Percentiles rank a stretch among this genome's conserved stretches.
Conservation (phyloP, 345 rosid genomes). For the Limnanthes douglasii region DNA sequence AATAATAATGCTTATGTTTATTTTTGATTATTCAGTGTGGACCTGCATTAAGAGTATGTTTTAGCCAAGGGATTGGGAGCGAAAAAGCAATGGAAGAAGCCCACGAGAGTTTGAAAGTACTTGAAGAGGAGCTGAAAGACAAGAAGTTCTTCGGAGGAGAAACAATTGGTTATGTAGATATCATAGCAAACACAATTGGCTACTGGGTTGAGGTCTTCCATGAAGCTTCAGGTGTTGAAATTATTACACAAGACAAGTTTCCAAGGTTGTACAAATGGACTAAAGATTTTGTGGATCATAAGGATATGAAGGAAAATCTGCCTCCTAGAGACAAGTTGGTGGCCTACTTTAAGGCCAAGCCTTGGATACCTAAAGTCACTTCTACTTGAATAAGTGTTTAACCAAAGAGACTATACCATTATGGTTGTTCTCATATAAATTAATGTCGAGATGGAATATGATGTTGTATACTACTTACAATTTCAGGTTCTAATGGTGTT, state of each 20-base stretch:
- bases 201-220: constrained; percentile 22
- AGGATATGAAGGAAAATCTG: constrained; percentile 20
- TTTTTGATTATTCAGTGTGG: too few species aligned
- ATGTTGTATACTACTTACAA: too few species aligned
- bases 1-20: too few species aligned
- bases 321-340: constrained; percentile 26
- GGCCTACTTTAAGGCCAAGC: constrained; percentile 9
- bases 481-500: too few species aligned
- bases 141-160: constrained; percentile 55
- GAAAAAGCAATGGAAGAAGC: constrained; percentile 27
- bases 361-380: too few species aligned
- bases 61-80: constrained; percentile 14
- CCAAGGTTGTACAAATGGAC: constrained; percentile 28
- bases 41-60: constrained; percentile 13
- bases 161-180: constrained; percentile 39
- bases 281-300: constrained; percentile 12
- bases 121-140: constrained; percentile 36
- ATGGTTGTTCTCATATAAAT: too few species aligned
- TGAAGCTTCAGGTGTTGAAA: constrained; percentile 21
- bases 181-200: constrained; percentile 22
- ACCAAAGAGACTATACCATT: too few species aligned
- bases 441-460: too few species aligned
- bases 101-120: constrained; percentile 13
- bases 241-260: constrained; percentile 31
- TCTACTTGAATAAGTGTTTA: too few species aligned